These are phyloP conservation scores for Nicotiana rustica DNA, from an alignment of 305 asterid genomes.

Conservation along the genomic window DNA sequence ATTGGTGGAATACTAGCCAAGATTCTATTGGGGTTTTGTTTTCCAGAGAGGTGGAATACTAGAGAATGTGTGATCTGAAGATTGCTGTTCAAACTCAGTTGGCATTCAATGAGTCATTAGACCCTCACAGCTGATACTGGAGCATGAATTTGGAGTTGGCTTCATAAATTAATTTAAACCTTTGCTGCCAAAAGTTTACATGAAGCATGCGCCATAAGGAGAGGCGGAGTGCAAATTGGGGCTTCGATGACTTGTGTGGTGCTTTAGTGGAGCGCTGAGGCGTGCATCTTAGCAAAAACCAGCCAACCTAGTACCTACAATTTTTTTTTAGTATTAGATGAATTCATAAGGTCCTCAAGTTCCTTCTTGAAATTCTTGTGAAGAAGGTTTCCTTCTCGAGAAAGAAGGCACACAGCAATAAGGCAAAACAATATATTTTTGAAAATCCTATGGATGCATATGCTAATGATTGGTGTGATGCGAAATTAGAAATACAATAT, in stretches of 20 bases:
- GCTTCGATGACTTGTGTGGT: neutral
- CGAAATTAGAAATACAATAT: constrained; percentile 14
- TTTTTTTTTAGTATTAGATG: neutral
- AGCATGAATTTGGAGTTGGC: neutral
- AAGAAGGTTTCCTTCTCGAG: neutral
- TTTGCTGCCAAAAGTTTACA: constrained; percentile 9
- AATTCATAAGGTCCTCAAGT: neutral
- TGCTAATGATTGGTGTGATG: neutral
- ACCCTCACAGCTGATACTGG: neutral
- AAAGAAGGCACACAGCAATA: neutral
- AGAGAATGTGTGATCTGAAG: constrained; percentile 1
- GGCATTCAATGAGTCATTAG: constrained; percentile 2
- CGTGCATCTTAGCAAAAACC: constrained; percentile 8
- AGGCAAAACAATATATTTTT: neutral
- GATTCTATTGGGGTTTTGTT: neutral
- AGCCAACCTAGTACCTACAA: neutral
- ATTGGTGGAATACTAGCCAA: neutral
- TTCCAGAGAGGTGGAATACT: neutral
- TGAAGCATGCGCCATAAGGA: neutral
- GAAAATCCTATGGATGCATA: neutral
- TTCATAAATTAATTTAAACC: neutral
- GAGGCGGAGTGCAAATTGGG: neutral
- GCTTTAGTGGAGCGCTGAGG: neutral
- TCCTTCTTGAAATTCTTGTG: neutral
- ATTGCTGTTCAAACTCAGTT: constrained; percentile 6